Conservation (phyloP, 2,329 filamentous ascomycete genomes). For the Pseudogymnoascus sp. region DNA sequence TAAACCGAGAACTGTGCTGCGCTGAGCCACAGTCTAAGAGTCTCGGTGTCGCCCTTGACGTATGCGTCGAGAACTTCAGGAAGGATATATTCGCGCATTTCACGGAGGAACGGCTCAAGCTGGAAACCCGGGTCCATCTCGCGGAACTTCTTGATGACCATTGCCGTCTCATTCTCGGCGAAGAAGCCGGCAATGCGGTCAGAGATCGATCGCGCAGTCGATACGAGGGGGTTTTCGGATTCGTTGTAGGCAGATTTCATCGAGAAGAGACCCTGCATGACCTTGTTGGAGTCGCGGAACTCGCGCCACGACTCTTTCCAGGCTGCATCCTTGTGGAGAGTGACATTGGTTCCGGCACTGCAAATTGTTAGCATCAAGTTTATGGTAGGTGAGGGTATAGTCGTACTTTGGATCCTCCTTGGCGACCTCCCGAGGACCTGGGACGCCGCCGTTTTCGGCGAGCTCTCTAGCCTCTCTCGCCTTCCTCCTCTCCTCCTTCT, state of each 20-base stretch:
- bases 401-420: slow-evolving; percentile 85
- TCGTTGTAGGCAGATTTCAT: slow-evolving; percentile 87
- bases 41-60: slow-evolving; percentile 89
- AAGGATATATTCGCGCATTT: slow-evolving; percentile 95
- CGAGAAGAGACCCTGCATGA: slow-evolving; percentile 81
- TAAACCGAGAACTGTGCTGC: slow-evolving; percentile 96
- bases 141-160: slow-evolving; percentile 96
- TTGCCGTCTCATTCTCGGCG: slow-evolving; percentile 94
- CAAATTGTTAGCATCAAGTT: slow-evolving; percentile 29
- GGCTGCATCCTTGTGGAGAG: slow-evolving; percentile 89
- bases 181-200: slow-evolving; percentile 93
- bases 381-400: background rate
- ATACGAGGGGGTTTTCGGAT: slow-evolving; percentile 92
- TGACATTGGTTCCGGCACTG: slow-evolving; percentile 90
- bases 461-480: slow-evolving; percentile 68
- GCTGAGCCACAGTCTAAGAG: slow-evolving; percentile 88
- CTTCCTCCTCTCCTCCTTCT: slow-evolving; percentile 86
- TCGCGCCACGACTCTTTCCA: slow-evolving; percentile 99
- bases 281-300: slow-evolving; percentile 81
- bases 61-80: slow-evolving; percentile 97
- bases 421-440: slow-evolving; percentile 49
- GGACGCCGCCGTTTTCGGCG: slow-evolving; percentile 36
- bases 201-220: slow-evolving; percentile 82
- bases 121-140: slow-evolving; percentile 94
- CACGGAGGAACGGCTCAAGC: slow-evolving; percentile 86